Evolutionary conservation across 352 stramenopile genomes (phyloP).

Genomic region (Phytophthora fragariae): DNA sequence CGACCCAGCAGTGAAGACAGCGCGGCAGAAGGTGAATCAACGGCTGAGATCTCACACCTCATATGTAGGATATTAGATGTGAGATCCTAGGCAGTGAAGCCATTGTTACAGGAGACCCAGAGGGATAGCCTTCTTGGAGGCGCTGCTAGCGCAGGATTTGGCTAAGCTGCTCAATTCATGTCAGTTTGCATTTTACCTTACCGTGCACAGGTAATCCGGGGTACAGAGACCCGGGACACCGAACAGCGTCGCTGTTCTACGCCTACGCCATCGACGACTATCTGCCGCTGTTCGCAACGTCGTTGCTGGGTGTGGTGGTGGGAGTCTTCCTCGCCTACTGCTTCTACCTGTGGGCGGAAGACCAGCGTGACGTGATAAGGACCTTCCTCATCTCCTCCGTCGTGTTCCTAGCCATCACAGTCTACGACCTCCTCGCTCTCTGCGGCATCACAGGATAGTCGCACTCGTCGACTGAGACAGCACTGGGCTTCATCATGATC

Average conservation of each 20-base stretch:
- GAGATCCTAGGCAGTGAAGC: too few relatives aligned
- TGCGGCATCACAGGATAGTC: constrained; percentile 34
- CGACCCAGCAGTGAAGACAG: too few relatives aligned
- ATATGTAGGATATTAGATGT: too few relatives aligned
- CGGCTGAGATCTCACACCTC: too few relatives aligned
- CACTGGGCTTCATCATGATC: constrained; percentile 53
- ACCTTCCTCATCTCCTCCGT: constrained; percentile 11
- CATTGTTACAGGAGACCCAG: too few relatives aligned
- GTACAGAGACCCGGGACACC: too few relatives aligned
- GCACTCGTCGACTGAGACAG: constrained; percentile 27
- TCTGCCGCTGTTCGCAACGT: constrained; percentile 36
- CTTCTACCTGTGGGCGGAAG: constrained; percentile 28
- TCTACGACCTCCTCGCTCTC: constrained; percentile 42
- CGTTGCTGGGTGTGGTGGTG: constrained; percentile 30
- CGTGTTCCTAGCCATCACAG: constrained; percentile 27
- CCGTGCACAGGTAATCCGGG: too few relatives aligned
- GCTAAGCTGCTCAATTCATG: too few relatives aligned
- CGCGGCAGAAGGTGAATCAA: too few relatives aligned
- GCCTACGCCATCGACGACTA: constrained; percentile 27
- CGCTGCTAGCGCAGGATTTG: too few relatives aligned
- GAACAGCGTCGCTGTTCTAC: constrained; percentile 39
- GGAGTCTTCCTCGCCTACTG: constrained; percentile 21
- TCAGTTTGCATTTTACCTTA: too few relatives aligned
- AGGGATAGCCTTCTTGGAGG: too few relatives aligned
- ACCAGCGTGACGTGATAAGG: constrained; percentile 13